Evolutionary conservation across 139 green algal genomes (phyloP).

Genomic region (Microglena sp.): DNA sequence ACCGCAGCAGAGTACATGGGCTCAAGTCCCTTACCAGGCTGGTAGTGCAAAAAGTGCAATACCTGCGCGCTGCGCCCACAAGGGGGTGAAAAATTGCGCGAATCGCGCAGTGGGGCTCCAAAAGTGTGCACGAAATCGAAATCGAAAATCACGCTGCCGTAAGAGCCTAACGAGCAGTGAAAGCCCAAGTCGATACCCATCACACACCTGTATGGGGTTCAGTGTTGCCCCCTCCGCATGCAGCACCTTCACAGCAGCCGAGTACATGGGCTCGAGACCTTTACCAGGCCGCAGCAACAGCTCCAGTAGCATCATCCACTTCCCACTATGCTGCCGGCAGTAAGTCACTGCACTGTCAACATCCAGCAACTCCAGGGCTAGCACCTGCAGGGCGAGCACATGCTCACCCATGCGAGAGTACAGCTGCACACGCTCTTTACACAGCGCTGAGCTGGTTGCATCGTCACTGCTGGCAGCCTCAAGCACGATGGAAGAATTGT

Average conservation of each 20-base stretch:
- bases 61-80: no score
- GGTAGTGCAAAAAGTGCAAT: no score
- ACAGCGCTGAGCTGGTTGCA: no score
- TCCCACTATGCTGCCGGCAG: conserved; percentile 28
- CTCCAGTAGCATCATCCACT: neutral
- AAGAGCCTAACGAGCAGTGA: no score
- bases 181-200: no score
- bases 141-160: no score
- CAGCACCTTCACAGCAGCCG: conserved; percentile 35
- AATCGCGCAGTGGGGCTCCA: no score
- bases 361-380: conserved; percentile 50
- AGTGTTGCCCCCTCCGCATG: conserved; percentile 37
- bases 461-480: no score
- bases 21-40: conserved; percentile 18
- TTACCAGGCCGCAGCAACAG: conserved; percentile 13
- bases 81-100: no score
- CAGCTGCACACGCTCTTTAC: conserved; percentile 50
- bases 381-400: conserved; percentile 40
- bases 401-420: conserved; percentile 44
- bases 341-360: conserved; percentile 50
- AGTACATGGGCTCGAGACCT: conserved; percentile 38
- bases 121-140: no score
- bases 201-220: conserved; percentile 48
- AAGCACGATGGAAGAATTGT: no score
- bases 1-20: conserved; percentile 40